Base-by-base conservation (phyloP, 1,284 basidiomycete species). In the Sanghuangporus sanghuang region DNA sequence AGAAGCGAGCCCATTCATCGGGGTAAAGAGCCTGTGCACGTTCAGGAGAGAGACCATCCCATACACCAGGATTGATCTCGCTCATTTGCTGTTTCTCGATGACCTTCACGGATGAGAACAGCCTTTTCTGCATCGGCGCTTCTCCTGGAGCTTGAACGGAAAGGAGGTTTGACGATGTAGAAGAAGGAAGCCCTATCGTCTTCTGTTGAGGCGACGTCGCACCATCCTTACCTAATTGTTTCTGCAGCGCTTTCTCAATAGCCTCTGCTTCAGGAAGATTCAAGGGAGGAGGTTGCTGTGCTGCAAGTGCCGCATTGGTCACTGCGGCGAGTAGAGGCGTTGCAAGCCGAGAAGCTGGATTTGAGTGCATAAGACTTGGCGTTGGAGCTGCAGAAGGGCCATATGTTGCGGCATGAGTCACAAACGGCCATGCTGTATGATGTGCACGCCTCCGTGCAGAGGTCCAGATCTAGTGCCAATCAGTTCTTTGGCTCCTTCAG, bases 31-130 rank as follows among this genome's bases (percentile, higher is more conserved):
- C 89, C 75, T 89, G 87, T 42, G 95, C 95, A 73, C 97, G 90
- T 66, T 95, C 92, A 0, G 92, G 90, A 1, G 89, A 92, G 62
- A 99, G 83, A 0, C 97, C 97, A 73, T 99, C 97, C 89, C 93
- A 96, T 6, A 96, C 92, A 2, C 93, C 93, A 50, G 96, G 96
- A 71, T 99, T 99, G 73, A 99, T 96, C 79, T 99, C 96, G 63
- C 88, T 83, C 92, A 99, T 96, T 75, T 96, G 96, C 0, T 92
- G 86, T 70, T 96, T 95, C 76, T 99, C 95, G 52, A 95, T 84
- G 21, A 99, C 93, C 72, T 94, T 95, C 73, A 92, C 84, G 58
- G 79, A 82, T 50, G 78, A 64, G 48, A 64, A 64, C n/a, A 64
- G 23, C n/a, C 61, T 57, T 36, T 50, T 75, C 71, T 64, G 70